phyloP scores from a whole-genome alignment of 1,139 yeast genomes.

The Taphrina betulina region DNA sequence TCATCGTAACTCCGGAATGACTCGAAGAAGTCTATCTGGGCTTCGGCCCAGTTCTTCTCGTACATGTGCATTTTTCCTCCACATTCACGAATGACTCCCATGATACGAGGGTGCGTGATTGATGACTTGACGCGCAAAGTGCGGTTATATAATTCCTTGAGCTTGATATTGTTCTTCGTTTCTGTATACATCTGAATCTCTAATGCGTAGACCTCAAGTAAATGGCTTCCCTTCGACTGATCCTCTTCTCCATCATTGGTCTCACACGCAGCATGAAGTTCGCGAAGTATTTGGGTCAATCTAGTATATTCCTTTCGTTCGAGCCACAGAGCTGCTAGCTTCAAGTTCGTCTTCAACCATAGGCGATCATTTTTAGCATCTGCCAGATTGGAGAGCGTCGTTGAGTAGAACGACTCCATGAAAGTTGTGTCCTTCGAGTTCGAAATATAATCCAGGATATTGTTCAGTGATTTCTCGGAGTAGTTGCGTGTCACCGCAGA shows the following conservation, averaged over 20 bases:
- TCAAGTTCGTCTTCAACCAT: slow-evolving; percentile 57
- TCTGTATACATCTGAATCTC: slow-evolving; percentile 58
- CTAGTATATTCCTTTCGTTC: slow-evolving; percentile 44
- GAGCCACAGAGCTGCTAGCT: slow-evolving; percentile 52
- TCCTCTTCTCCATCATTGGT: slow-evolving; percentile 39
- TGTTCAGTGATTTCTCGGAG: slow-evolving; percentile 62
- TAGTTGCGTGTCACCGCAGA: slow-evolving; percentile 48
- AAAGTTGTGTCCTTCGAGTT: slow-evolving; percentile 39
- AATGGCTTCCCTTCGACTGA: slow-evolving; percentile 43
- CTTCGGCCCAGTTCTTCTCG: slow-evolving; percentile 58
- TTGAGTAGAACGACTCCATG: slow-evolving; percentile 42
- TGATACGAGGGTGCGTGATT: slow-evolving; percentile 70
- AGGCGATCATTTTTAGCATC: slow-evolving; percentile 52
- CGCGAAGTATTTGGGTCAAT: slow-evolving; percentile 45
- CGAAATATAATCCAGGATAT: slow-evolving; percentile 54
- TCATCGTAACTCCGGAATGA: slow-evolving; percentile 77
- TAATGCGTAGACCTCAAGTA: slow-evolving; percentile 64
- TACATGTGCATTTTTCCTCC: slow-evolving; percentile 70
- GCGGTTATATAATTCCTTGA: slow-evolving; percentile 53
- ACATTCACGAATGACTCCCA: slow-evolving; percentile 71
- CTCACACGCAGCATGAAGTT: slow-evolving; percentile 48
- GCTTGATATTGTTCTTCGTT: slow-evolving; percentile 47
- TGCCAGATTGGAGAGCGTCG: slow-evolving; percentile 42
- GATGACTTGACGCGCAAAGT: slow-evolving; percentile 57
- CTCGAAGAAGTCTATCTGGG: slow-evolving; percentile 67